Evolutionary conservation across 1,284 basidiomycete genomes (phyloP).

Genomic region (Ustilago shanxiensis): DNA sequence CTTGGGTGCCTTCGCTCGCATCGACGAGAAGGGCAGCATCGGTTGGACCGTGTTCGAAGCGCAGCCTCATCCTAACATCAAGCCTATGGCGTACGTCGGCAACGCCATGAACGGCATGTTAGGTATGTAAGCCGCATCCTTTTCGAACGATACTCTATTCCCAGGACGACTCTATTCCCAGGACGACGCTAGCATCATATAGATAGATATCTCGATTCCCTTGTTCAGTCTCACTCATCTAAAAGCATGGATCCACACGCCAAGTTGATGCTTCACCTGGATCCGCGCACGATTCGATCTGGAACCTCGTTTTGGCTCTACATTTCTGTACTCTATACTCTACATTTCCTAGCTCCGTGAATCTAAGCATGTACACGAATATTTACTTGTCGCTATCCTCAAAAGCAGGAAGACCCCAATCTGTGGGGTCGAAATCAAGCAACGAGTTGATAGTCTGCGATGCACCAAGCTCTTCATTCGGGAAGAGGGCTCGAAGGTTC

Average conservation of each 20-base stretch:
- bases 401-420: slow-evolving; percentile 66
- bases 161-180: neutral
- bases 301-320: neutral
- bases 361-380: neutral
- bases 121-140: slow-evolving; percentile 21
- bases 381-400: slow-evolving; percentile 12
- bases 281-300: neutral
- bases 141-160: neutral
- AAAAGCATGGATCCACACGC: slow-evolving; percentile 13
- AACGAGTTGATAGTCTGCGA: slow-evolving; percentile 64
- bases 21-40: slow-evolving; percentile 82
- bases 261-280: neutral
- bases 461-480: slow-evolving; percentile 55
- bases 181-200: neutral
- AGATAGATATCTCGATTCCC: neutral
- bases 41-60: slow-evolving; percentile 85
- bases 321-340: slow-evolving; percentile 19
- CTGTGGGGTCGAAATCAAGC: slow-evolving; percentile 63
- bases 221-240: neutral
- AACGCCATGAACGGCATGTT: slow-evolving; percentile 62
- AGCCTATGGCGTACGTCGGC: slow-evolving; percentile 85
- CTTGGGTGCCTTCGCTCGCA: slow-evolving; percentile 73
- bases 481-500: slow-evolving; percentile 49
- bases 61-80: slow-evolving; percentile 86
- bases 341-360: neutral